Percentiles rank a stretch among this genome's conserved stretches.
phyloP scores from a whole-genome alignment of 345 rosid species.

The Aquilaria sinensis region DNA sequence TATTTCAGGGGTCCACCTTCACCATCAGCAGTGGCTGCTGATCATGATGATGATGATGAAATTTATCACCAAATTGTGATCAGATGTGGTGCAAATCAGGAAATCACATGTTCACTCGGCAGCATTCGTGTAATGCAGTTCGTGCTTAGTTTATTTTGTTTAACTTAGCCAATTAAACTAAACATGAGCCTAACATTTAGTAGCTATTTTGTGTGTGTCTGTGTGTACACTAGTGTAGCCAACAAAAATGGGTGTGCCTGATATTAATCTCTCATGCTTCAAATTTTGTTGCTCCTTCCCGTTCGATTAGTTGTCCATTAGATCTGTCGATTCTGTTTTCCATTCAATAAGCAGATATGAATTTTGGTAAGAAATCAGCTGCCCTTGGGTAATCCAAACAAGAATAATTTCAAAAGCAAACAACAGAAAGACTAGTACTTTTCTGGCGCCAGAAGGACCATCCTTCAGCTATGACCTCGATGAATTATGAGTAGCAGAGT shows the following conservation, averaged over 20 bases:
- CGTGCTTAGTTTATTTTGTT: too few species aligned
- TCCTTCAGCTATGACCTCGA: neutral
- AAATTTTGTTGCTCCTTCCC: too few species aligned
- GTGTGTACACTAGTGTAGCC: neutral
- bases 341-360: constrained; percentile 15
- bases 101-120: too few species aligned
- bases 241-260: neutral
- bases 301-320: neutral
- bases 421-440: neutral
- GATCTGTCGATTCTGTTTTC: constrained; percentile 13
- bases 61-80: too few species aligned
- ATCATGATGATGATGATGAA: constrained; percentile 10
- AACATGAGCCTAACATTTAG: too few species aligned
- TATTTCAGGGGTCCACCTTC: constrained; percentile 12
- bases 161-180: too few species aligned
- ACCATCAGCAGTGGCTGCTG: constrained; percentile 1
- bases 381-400: constrained; percentile 7
- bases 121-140: too few species aligned
- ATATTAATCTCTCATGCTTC: constrained; percentile 2
- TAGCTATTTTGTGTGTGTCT: too few species aligned
- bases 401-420: neutral
- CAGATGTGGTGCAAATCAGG: too few species aligned
- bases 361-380: constrained; percentile 2
- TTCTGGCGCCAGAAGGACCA: neutral
- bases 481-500: neutral